Evolutionary conservation across 2,329 filamentous ascomycete species (phyloP).

Genomic region (Colletotrichum gigasporum): DNA sequence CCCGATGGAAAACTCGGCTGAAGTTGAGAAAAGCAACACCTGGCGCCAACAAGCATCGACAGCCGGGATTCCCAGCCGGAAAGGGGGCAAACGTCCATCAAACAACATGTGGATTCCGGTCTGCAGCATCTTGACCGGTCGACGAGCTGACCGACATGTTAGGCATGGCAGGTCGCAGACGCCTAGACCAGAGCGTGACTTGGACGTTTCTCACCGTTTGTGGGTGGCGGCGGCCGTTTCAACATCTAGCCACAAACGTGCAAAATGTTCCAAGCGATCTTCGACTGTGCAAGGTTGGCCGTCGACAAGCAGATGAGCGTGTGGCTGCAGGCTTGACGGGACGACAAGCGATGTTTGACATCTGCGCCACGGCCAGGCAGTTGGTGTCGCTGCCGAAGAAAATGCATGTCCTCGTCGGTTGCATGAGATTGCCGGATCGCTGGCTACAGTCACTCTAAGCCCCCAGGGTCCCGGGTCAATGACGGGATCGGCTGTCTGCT

Average conservation of each 20-base stretch:
- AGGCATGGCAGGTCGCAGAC: background rate
- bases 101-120: conserved; percentile 11
- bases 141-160: conserved; percentile 6
- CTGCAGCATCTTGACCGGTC: conserved; percentile 2
- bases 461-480: background rate
- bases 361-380: background rate
- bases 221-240: conserved; percentile 3
- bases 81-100: background rate
- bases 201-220: background rate
- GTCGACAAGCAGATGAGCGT: background rate
- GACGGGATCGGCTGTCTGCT: background rate
- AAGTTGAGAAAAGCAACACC: conserved; percentile 9
- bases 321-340: conserved; percentile 12
- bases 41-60: background rate
- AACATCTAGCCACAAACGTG: background rate
- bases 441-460: background rate
- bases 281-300: background rate
- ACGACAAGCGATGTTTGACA: conserved; percentile 2
- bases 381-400: background rate
- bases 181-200: background rate
- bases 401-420: conserved; percentile 8
- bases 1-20: background rate
- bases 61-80: background rate
- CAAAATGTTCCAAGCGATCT: background rate
- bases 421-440: conserved; percentile 25